Evolutionary conservation across 169 alveolate genomes (phyloP).

Genomic region (Ichthyophthirius multifiliis): DNA sequence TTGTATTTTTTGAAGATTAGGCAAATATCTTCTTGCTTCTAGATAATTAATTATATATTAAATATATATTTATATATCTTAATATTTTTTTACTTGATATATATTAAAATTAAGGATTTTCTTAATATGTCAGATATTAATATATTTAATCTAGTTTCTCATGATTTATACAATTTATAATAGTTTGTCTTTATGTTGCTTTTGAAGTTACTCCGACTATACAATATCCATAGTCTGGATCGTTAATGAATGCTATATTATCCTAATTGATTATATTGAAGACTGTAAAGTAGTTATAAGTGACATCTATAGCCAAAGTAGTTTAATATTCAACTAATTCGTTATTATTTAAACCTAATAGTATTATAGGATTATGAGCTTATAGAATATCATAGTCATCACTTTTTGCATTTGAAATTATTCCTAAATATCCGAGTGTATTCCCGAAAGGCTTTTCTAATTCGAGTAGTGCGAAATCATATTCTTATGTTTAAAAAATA

Average conservation of each 20-base stretch:
- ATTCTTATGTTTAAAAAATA: background rate
- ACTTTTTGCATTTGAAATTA: background rate
- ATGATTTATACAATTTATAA: background rate
- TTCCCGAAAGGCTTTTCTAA: background rate
- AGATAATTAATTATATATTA: background rate
- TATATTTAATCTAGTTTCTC: background rate
- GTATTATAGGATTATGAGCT: background rate
- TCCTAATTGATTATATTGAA: background rate
- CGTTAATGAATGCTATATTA: background rate
- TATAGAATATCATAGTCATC: background rate
- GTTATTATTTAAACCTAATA: background rate
- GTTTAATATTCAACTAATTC: slow-evolving; percentile 2
- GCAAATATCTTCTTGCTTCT: background rate
- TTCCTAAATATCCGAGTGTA: background rate
- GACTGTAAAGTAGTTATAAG: background rate
- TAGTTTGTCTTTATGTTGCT: background rate
- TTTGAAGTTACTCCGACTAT: background rate
- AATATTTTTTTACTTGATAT: background rate
- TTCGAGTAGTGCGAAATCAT: background rate
- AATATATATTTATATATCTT: background rate
- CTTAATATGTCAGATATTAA: background rate
- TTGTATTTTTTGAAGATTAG: background rate
- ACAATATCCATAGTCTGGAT: background rate
- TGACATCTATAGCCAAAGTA: background rate
- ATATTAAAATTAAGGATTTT: background rate